Conservation (phyloP, 1,139 yeast genomes). For the Blastobotrys indianensis region DNA sequence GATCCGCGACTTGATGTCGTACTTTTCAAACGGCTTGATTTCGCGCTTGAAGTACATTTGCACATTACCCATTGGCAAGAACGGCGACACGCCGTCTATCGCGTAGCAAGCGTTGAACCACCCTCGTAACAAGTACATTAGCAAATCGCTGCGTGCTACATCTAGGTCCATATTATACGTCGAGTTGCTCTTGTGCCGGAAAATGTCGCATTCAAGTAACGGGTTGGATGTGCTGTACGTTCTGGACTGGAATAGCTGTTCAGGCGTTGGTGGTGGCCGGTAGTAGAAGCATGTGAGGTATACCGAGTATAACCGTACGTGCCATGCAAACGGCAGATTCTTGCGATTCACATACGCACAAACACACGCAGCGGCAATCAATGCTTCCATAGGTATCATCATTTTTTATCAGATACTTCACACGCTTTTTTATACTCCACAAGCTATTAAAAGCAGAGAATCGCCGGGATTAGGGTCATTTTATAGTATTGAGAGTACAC, state of each 20-base stretch:
- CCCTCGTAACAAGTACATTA: conserved; percentile 45
- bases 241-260: conserved; percentile 39
- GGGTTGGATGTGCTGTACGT: conserved; percentile 55
- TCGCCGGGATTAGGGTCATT: no score
- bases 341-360: no score
- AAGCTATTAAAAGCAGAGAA: not conserved
- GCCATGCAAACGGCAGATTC: conserved; percentile 54
- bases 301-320: conserved; percentile 53
- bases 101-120: conserved; percentile 31
- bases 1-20: conserved; percentile 51
- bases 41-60: conserved; percentile 65
- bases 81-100: conserved; percentile 52
- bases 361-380: no score
- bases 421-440: not conserved
- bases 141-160: conserved; percentile 62
- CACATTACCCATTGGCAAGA: conserved; percentile 72
- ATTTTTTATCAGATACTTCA: no score
- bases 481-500: no score
- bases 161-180: conserved; percentile 82
- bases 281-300: conserved; percentile 36
- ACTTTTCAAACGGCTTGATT: conserved; percentile 59
- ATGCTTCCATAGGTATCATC: no score
- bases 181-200: conserved; percentile 79
- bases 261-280: conserved; percentile 18
- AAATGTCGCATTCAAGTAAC: conserved; percentile 76